Evolutionary conservation across 148 eudicot species (phyloP).

Genomic region (Salicornia ramosissima): DNA sequence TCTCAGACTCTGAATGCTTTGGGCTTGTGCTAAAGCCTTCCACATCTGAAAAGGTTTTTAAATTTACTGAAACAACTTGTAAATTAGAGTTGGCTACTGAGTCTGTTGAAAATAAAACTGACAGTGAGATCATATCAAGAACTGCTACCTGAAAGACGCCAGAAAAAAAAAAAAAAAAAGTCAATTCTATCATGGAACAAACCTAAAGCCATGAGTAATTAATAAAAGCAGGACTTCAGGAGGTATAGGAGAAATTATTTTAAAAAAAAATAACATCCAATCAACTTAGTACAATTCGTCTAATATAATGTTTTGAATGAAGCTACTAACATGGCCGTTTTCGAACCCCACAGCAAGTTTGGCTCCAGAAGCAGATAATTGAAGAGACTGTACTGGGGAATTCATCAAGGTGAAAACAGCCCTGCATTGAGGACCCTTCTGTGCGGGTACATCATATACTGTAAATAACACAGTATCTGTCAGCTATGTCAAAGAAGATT

Average conservation of each 20-base stretch:
- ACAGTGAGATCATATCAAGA: conserved; percentile 48
- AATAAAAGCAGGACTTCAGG: background rate
- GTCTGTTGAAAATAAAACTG: conserved; percentile 47
- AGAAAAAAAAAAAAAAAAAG: background rate
- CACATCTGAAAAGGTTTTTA: conserved; percentile 24
- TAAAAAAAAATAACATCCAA: background rate
- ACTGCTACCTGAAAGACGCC: conserved; percentile 54
- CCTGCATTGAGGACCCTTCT: conserved; percentile 44
- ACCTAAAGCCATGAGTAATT: background rate
- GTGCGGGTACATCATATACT: conserved; percentile 44
- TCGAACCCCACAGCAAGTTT: conserved; percentile 69
- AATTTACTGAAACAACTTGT: conserved; percentile 40
- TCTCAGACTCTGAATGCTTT: conserved; percentile 31
- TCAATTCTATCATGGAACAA: background rate
- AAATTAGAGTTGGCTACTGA: conserved; percentile 30
- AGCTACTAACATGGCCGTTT: conserved; percentile 51
- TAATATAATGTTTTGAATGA: conserved; percentile 6
- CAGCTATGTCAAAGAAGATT: conserved; percentile 8
- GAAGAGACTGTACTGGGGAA: conserved; percentile 49
- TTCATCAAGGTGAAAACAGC: conserved; percentile 49
- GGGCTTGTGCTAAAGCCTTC: conserved; percentile 31
- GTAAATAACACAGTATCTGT: conserved; percentile 4
- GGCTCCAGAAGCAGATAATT: conserved; percentile 51
- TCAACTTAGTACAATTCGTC: background rate
- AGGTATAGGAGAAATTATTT: background rate